Conservation (phyloP, 257 asterid species). For the Marsdenia floribunda region DNA sequence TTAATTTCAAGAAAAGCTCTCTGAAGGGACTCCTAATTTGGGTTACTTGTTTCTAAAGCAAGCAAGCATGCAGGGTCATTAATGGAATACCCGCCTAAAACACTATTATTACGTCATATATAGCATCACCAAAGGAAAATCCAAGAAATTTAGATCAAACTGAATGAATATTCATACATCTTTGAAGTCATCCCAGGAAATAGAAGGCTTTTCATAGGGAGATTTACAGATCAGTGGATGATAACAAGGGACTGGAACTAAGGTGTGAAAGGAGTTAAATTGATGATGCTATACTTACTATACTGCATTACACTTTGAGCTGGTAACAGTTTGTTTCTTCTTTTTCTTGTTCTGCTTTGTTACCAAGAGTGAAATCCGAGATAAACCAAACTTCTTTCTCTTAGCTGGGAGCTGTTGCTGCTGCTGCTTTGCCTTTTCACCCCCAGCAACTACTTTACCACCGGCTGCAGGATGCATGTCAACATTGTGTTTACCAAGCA, state of each 20-base stretch:
- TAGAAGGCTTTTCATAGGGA: no score
- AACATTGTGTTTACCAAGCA: constrained; percentile 49
- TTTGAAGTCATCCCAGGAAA: no score
- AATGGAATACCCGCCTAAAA: no score
- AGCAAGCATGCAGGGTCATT: no score
- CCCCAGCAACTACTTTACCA: constrained; percentile 31
- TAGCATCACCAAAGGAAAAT: no score
- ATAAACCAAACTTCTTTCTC: constrained; percentile 80
- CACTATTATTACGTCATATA: no score
- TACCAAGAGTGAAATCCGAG: constrained; percentile 64
- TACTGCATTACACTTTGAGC: constrained; percentile 23
- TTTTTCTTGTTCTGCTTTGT: constrained; percentile 72
- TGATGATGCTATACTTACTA: constrained; percentile 8
- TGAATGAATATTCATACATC: no score
- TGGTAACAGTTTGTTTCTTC: constrained; percentile 31
- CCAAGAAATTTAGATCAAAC: no score
- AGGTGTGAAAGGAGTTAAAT: background rate
- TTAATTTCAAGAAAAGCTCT: no score
- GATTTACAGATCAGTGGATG: no score
- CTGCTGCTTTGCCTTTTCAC: constrained; percentile 37
- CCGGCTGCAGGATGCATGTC: constrained; percentile 14
- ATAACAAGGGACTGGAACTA: background rate
- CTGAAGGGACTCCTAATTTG: no score
- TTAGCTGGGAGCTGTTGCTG: constrained; percentile 40
- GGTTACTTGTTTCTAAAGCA: no score